These are phyloP conservation scores for Paxillus involutus DNA, from an alignment of 768 basidiomycete species.

Conservation along the genomic window DNA sequence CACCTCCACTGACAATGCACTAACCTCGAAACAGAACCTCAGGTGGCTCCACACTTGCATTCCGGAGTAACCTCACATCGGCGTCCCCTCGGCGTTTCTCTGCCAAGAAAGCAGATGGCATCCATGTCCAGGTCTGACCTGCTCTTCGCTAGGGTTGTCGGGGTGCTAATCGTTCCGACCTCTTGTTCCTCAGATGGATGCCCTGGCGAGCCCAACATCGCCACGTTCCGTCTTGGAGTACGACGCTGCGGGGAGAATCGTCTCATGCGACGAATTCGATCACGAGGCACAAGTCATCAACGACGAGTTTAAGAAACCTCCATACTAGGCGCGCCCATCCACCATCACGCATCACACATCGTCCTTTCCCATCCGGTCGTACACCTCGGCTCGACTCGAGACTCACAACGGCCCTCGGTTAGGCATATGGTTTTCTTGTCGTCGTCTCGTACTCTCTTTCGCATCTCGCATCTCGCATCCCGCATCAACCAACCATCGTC, in stretches of 20 bases:
- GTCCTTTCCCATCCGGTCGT: neutral
- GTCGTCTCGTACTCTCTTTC: neutral
- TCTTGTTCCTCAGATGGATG: slow-evolving; percentile 55
- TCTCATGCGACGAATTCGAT: slow-evolving; percentile 48
- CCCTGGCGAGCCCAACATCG: slow-evolving; percentile 47
- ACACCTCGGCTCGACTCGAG: neutral
- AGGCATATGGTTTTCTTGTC: neutral
- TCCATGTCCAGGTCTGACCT: slow-evolving; percentile 57
- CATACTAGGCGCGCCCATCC: slow-evolving; percentile 28
- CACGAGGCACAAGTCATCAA: slow-evolving; percentile 58
- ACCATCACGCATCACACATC: neutral
- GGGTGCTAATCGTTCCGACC: slow-evolving; percentile 5
- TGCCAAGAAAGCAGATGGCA: slow-evolving; percentile 45
- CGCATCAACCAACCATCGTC: neutral
- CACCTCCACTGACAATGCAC: slow-evolving; percentile 4
- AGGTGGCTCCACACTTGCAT: slow-evolving; percentile 57
- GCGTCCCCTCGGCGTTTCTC: slow-evolving; percentile 24
- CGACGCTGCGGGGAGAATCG: slow-evolving; percentile 55
- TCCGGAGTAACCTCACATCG: slow-evolving; percentile 43
- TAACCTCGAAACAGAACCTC: slow-evolving; percentile 32
- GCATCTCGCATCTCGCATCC: neutral
- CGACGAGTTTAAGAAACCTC: slow-evolving; percentile 64
- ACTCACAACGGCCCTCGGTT: neutral
- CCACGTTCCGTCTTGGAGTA: slow-evolving; percentile 50
- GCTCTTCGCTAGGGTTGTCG: neutral